Evolutionary conservation across 768 basidiomycete genomes (phyloP).

Genomic region (Tulasnella calospora): DNA sequence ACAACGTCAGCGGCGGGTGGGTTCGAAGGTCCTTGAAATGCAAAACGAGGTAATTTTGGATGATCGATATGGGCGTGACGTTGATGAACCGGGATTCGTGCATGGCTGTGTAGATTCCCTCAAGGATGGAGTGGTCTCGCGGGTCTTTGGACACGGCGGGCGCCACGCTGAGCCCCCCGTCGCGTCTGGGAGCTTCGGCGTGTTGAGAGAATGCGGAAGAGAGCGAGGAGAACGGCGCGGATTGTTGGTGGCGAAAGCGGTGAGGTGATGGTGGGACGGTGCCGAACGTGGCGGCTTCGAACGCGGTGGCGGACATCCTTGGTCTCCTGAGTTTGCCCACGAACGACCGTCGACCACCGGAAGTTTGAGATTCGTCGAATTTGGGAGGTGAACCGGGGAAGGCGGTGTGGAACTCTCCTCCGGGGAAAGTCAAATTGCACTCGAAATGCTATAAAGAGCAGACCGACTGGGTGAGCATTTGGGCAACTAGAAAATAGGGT

Average conservation of each 20-base stretch:
- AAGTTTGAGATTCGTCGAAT: neutral
- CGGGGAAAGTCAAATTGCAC: constrained; percentile 70
- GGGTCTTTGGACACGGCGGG: constrained; percentile 40
- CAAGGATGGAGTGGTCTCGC: constrained; percentile 60
- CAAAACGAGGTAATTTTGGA: constrained; percentile 52
- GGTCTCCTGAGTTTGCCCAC: constrained; percentile 6
- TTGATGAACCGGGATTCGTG: constrained; percentile 67
- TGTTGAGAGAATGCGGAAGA: neutral
- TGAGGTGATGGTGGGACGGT: neutral
- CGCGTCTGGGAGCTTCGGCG: neutral
- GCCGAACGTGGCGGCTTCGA: neutral
- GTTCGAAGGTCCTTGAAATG: constrained; percentile 55
- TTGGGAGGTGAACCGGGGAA: neutral
- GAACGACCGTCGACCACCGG: neutral
- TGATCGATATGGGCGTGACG: constrained; percentile 54
- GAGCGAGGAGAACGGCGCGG: neutral
- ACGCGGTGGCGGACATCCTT: neutral
- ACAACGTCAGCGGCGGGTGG: constrained; percentile 21
- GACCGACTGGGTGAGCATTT: no score
- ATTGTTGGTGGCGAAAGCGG: neutral
- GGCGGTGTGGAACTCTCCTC: constrained; percentile 35
- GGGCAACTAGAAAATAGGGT: no score
- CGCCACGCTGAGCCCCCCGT: constrained; percentile 5
- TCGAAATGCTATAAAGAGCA: constrained; percentile 46
- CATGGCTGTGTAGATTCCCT: constrained; percentile 62